Base-by-base conservation (phyloP, 2,329 filamentous ascomycete species). In the Ilyonectria mors-panacis region DNA sequence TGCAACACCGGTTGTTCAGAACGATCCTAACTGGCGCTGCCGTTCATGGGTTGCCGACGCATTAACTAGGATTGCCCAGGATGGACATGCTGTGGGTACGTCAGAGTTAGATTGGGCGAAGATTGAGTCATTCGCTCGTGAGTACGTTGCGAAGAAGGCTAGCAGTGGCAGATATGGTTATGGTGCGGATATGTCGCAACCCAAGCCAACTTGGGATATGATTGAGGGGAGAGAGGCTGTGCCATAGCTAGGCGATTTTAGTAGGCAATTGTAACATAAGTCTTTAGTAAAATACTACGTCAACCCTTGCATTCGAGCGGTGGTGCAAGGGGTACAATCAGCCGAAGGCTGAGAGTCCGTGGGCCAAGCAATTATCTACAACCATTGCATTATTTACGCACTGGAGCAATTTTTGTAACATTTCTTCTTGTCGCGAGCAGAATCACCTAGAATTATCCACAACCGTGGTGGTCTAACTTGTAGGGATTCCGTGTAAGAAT, bases 11-110 rank as follows among this genome's bases (percentile, higher is more conserved):
- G 65, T 84, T 6, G 65, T 80, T 4, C 75, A 81, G 53, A 66
- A 70, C 50, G 77, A 83, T 47, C 74, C 76, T 7, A 71, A 68
- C 48, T 85, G 81, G 79, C 78, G 77, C n/a, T 84, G 81, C 65
- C 78, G 79, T 6, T 75, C 73, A 4, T 86, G 82, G 83, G 72
- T 83, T 7, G 74, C 70, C 6, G 70, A 79, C 21, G 82, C 75
- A 0, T 54, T 86, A 19, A 50, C 30, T 0, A 75, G 66, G 19
- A 72, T 85, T 13, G 69, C 71, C 19, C 66, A 68, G 5, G 81
- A 85, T 65, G 77, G 79, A 1, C 78, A 72, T 53, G 77, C 75
- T 23, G 74, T 85, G 6, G 82, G 83, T 1, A 82, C 80, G 0
- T 71, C 79, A 6, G 53, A 74, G 30, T 54, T 81, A 23, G 75